Evolutionary conservation across 163 green algal species (phyloP), one percentile per base, ranked within the genome.

Genomic region (Botryococcus braunii): DNA sequence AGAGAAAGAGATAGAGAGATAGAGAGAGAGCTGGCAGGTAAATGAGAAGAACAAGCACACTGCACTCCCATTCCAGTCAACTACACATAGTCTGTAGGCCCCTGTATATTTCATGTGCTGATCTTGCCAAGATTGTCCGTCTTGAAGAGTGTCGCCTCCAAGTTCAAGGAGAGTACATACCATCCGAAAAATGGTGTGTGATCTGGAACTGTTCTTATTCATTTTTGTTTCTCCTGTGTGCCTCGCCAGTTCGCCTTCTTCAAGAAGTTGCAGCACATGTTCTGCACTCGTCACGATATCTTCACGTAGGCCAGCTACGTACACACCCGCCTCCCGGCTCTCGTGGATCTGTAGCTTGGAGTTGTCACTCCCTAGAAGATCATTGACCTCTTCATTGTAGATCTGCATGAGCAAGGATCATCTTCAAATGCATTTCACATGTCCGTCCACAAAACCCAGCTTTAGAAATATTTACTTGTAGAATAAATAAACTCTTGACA

Each of bases 151-250:
- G n/a, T n/a, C 46, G 46, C 46, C 17, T 17, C 46, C 17, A 21
- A 55, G 46, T 27, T 17, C 17, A 21, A 35, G 58, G 9, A 43
- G 58, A 41, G 62, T 29, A 35, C 61, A 37, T 39, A 97, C 89
- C 90, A 99, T 98, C 63, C 89, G 79, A 79, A 99, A 99, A 35
- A 99, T 81, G 36, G 90, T 96, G 84, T 99, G 94, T 0, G 84
- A 94, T 31, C 94, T 82, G 61, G 76, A 91, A 64, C 72, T 89
- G 68, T 78, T 83, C 61, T 95, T 87, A 77, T 99, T 99, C 94
- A 99, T 99, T 64, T 92, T 91, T 3, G 94, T 99, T 63, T 94
- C 85, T 3, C 91, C 94, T 36, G 95, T 80, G 68, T 95, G 85
- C 17, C 90, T 73, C 67, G 91, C 84, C 29, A 66, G 58, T 62